Base-by-base conservation (phyloP, 2,329 filamentous ascomycete genomes). In the Claviceps sp. region DNA sequence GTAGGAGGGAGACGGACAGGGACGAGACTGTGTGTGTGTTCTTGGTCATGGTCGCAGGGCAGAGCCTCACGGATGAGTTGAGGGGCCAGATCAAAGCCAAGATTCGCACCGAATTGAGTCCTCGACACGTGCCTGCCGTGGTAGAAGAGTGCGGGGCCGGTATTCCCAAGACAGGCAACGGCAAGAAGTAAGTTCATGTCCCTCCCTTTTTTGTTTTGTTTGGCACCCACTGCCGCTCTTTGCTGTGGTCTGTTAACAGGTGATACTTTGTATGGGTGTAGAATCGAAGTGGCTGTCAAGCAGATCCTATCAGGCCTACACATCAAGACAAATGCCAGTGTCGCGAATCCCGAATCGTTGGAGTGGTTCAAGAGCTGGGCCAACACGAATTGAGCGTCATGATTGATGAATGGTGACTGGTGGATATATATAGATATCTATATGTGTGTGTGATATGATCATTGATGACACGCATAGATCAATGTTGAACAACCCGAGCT, bases 201-300 rank as follows among this genome's bases (percentile, higher is more conserved):
- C 50, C 26, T 22, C 3, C 36, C n/a, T 16, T 9, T 9, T 11
- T 20, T 26, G 2, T 45, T 20, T 45, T 45, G 5, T 29, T 29
- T 29, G 14, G 8, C 5, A 13, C 23, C 26, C 16, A 9, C 16
- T 46, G 16, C 34, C 7, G 9, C 9, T 22, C 7, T 38, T 20
- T 5, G 29, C 14, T 37, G 7, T 23, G 8, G 6, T 5, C 45
- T 11, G 9, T 8, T n/a, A 20, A 45, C 26, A 20, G 26, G 9
- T 20, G 20, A 46, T 14, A 20, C 4, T 9, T 34, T 34, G 29
- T 34, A 11, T 11, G 29, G 29, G 4, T 17, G 38, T 40, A 87
- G 84, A 69, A 88, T 98, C 54, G 91, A 98, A 66, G 89, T 94
- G 47, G 88, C 88, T 0, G 91, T 97, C 5, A 97, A 97, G 73